Evolutionary conservation across 83 land plant species (phyloP), one percentile per base, ranked within the genome.

Genomic region (Diphasiastrum complanatum): DNA sequence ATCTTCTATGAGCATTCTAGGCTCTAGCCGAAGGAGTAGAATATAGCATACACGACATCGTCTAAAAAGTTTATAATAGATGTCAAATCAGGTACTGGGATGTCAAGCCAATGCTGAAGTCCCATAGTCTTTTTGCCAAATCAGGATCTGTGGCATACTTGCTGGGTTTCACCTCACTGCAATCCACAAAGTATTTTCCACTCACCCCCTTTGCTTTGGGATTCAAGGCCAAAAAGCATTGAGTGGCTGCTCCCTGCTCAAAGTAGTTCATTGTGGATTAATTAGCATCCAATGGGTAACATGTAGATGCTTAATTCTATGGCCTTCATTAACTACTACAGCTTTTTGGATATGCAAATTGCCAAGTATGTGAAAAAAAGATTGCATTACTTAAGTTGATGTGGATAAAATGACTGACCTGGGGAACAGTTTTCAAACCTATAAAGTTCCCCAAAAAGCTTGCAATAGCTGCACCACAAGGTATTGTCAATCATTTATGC

Each of bases 231-330:
- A 71, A 25, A 35, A 63, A 55, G 40, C 69, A 64, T 18, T 29
- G 22, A 19, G 75, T 71, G 24, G 75, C 68, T 41, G 75, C 75
- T 5, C 75, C 75, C 69, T 71, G 70, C 24, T 20, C 5, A 36
- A 37, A n/a, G 54, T 11, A 48, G 22, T 6, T 11, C 22, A 4
- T 26, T 31, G 6, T 1, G 1, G 1, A 57, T 16, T 20, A 49
- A 22, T 16, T 49, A 19, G 19, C 19, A 49, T 8, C 10, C 10
- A 49, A 49, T 22, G n/a, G n/a, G n/a, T 49, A 22, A 49, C 22
- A 22, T 10, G 19, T 5, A 54, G 58, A 54, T 36, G 25, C 3
- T 2, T 2, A 41, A 41, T 5, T 34, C 20, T 3, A 2, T 19
- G 24, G 23, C 12, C 4, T 24, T 36, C 37, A 20, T 40, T 33